Base-by-base conservation (phyloP, 2,329 filamentous ascomycete genomes). In the Arthrobotrys pseudoclavata region DNA sequence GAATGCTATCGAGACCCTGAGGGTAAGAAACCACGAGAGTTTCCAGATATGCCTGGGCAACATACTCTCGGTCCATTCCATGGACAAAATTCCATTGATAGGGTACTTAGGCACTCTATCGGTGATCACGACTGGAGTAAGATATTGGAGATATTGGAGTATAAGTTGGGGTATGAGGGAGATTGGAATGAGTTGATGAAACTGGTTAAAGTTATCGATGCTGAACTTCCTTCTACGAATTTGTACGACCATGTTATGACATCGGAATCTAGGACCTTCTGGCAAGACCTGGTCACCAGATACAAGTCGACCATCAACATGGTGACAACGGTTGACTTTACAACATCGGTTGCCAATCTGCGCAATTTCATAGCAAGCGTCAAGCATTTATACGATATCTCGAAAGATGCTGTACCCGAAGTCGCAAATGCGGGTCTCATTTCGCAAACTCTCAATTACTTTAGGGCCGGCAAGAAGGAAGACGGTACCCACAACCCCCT, bases 251-350 rank as follows among this genome's bases (percentile, higher is more conserved):
- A 61, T 18, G 61, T 70, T 12, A 47, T 76, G 24, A 31, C 50
- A 40, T 61, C 52, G 1, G 50, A 61, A 1, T 67, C 31, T 31
- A 29, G 42, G 1, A 70, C 57, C 9, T 76, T 76, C 42, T 76
- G 72, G 72, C 48, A 69, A 9, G 66, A 76, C 31, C 50, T 70
- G 2, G 50, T 76, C n/a, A 50, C 4, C 10, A 37, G 34, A 15
- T 76, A 76, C 45, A 66, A 57, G 22, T 67, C 60, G 10, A 60
- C 66, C 5, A 40, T 76, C 18, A 76, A 76, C 24, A 53, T 61
- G 50, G 24, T 76, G 20, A 70, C 72, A 3, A 66, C 72, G 1
- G 66, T 70, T 5, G 72, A 76, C 45, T 76, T 76, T 37, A 18
- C 40, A 13, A 53, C 40, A 34, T 76, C 72, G 2, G 31, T 76